Conservation (phyloP, 129 eudicot genomes). For the Apium graveolens region DNA sequence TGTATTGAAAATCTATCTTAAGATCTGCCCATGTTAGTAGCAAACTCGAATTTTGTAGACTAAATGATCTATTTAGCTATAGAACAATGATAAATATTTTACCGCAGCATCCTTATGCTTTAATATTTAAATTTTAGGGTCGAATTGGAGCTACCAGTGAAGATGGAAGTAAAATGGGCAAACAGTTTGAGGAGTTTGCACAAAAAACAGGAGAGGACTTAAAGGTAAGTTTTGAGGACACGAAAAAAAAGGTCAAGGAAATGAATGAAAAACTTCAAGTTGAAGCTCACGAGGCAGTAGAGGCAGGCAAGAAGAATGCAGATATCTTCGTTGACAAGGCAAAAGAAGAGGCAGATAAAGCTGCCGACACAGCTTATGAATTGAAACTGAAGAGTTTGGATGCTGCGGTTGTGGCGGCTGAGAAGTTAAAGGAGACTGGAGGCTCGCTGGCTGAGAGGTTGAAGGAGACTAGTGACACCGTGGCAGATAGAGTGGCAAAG, state of each 20-base stretch:
- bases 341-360: slow-evolving; percentile 2
- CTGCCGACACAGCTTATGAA: not conserved
- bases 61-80: too few species aligned
- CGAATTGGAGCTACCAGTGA: not conserved
- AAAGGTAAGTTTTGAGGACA: not conserved
- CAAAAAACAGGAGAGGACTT: not conserved
- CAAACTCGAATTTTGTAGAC: too few species aligned
- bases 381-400: not conserved
- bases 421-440: not conserved
- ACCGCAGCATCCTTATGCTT: too few species aligned
- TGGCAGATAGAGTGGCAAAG: not conserved
- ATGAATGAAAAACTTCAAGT: not conserved
- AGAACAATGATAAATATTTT: not conserved
- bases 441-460: not conserved
- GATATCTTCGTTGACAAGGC: not conserved
- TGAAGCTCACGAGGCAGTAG: not conserved
- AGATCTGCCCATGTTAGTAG: too few species aligned
- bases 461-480: not conserved
- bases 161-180: not conserved
- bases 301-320: not conserved
- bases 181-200: not conserved
- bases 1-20: too few species aligned
- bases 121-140: too few species aligned
- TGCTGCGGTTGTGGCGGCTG: not conserved
- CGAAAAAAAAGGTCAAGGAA: not conserved